phyloP scores from a whole-genome alignment of 192 early-diverging fungal species.

The Podila verticillata region DNA sequence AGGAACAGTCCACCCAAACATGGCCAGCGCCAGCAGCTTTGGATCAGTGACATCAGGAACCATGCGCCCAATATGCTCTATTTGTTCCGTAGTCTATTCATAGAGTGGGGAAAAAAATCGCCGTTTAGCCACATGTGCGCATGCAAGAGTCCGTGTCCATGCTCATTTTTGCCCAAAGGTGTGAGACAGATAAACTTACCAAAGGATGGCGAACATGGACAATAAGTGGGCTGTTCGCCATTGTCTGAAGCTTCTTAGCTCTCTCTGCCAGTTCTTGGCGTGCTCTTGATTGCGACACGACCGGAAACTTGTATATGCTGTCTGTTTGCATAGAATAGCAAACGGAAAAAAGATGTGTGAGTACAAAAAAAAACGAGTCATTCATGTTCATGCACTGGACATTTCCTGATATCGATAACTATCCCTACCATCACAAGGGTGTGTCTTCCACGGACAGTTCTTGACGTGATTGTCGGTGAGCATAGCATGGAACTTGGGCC shows the following conservation, averaged over 20 bases:
- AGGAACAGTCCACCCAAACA: constrained; percentile 26
- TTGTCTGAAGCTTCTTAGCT: background rate
- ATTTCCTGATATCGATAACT: background rate
- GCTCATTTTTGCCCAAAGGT: background rate
- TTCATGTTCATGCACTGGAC: background rate
- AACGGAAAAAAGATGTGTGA: background rate
- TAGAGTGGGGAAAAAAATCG: background rate
- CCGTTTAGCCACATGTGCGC: too few relatives aligned
- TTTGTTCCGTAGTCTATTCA: constrained; percentile 12
- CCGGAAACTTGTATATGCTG: constrained; percentile 41
- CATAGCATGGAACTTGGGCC: constrained; percentile 37
- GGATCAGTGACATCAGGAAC: background rate
- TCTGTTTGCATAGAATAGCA: constrained; percentile 4
- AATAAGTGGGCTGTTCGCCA: constrained; percentile 4
- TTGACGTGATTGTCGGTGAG: constrained; percentile 23
- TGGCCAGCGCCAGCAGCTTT: constrained; percentile 20
- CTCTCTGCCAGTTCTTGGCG: constrained; percentile 21
- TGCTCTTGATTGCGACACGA: constrained; percentile 27
- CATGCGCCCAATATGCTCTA: background rate
- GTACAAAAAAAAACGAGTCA: background rate
- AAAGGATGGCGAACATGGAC: constrained; percentile 25
- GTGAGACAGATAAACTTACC: constrained; percentile 12
- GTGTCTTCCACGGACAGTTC: constrained; percentile 39
- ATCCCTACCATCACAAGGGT: constrained; percentile 36
- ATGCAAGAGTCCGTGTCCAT: too few relatives aligned